Evolutionary conservation across 768 basidiomycete genomes (phyloP), one percentile per base, ranked within the genome.

Genomic region (Lactarius sp.): DNA sequence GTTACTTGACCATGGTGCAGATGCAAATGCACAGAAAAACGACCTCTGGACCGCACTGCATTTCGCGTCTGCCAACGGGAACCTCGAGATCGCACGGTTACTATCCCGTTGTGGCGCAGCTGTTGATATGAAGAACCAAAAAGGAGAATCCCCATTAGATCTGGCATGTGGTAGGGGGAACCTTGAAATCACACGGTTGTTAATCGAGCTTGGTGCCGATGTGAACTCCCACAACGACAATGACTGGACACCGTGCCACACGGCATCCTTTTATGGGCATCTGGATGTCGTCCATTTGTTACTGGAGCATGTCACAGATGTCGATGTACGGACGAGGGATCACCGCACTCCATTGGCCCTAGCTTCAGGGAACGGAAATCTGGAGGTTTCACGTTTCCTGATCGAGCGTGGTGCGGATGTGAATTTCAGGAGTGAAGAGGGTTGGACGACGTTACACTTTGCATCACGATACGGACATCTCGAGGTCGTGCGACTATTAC

Each of bases 91-190:
- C 22, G 22, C 22, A 22, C 22, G 2, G 22, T 22, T 22, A 22
- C 34, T 62, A 3, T 7, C 52, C 33, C 31, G 52, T 2, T 10
- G 1, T 5, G 55, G 56, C 12, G 14, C 56, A 5, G 42, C 41
- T 2, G 6, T 57, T 0, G 34, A 62, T 18, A 3, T 2, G 6
- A 39, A 12, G 8, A 10, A 50, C 2, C 1, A 1, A 0, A 0
- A 33, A 2, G 36, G 47, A 39, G 6, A 39, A n/a, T 50, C 54
- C 0, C 36, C 60, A 3, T 41, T 61, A n/a, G 13, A 39, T 34
- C 1, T 12, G 1, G 37, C 47, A 9, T 20, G 36, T 16, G 1
- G 4, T 10, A 0, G 6, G 0, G 22, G 44, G 12, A 37, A 36
- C 0, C 2, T 55, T 2, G 37, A 50, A 3, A 10, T 55, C 0